These are phyloP conservation scores for Globisporangium rhizosaccharum DNA, from an alignment of 352 stramenopile genomes.

Conservation along the genomic window DNA sequence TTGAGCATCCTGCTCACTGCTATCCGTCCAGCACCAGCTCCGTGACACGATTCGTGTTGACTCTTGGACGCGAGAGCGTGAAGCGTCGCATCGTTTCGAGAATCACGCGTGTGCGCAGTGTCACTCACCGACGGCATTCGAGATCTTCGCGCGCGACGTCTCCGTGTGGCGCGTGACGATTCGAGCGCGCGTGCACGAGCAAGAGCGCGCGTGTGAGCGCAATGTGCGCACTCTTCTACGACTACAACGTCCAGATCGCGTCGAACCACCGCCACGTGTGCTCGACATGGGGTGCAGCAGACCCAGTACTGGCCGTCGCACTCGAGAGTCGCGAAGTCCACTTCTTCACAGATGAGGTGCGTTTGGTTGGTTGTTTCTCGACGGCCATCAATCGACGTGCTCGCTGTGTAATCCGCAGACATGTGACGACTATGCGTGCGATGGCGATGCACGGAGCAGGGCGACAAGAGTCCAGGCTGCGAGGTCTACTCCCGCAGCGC, in stretches of 20 bases:
- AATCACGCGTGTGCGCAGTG: background rate
- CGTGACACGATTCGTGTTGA: background rate
- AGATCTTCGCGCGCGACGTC: background rate
- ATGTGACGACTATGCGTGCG: background rate
- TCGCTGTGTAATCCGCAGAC: background rate
- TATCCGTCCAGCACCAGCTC: too few species aligned
- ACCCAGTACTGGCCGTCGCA: slow-evolving; percentile 75
- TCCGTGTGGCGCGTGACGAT: too few species aligned
- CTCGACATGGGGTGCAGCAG: slow-evolving; percentile 77
- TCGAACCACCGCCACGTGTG: slow-evolving; percentile 64
- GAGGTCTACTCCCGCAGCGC: slow-evolving; percentile 54
- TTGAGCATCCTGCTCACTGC: background rate
- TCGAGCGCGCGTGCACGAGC: background rate
- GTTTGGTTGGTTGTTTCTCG: background rate
- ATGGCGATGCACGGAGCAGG: slow-evolving; percentile 17
- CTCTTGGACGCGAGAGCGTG: background rate
- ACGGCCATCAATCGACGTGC: background rate
- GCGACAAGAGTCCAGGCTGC: slow-evolving; percentile 55
- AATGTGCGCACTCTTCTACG: slow-evolving; percentile 72
- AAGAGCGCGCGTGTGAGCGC: background rate
- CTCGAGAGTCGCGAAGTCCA: slow-evolving; percentile 84
- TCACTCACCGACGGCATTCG: background rate
- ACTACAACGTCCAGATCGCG: slow-evolving; percentile 70
- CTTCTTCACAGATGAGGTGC: slow-evolving; percentile 88
- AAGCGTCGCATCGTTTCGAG: slow-evolving; percentile 7